Evolutionary conservation across 2,329 filamentous ascomycete species (phyloP).

Genomic region (Magnaporthales sp.): DNA sequence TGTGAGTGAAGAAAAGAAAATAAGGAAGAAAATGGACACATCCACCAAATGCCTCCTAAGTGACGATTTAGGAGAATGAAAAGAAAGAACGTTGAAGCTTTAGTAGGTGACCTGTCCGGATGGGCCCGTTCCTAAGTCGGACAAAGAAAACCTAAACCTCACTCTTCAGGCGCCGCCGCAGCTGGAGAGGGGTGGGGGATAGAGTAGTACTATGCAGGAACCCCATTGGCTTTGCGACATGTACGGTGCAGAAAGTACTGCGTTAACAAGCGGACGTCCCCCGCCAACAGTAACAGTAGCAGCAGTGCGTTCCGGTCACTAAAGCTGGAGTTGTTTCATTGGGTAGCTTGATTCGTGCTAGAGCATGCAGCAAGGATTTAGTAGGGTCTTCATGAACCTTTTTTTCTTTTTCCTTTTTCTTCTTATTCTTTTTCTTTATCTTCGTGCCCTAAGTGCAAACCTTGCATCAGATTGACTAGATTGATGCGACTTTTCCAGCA

Average conservation of each 20-base stretch:
- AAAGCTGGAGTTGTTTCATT: neutral
- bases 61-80: neutral
- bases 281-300: neutral
- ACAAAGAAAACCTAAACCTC: neutral
- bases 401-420: neutral
- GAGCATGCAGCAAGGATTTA: neutral
- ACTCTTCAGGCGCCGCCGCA: neutral
- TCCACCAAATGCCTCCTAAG: neutral
- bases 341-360: neutral
- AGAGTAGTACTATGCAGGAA: neutral
- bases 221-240: neutral
- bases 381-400: neutral
- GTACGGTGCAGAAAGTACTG: neutral
- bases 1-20: neutral
- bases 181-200: neutral
- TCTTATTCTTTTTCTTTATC: neutral
- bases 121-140: neutral
- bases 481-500: no score
- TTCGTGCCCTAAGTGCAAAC: neutral
- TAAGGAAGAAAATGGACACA: neutral
- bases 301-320: neutral
- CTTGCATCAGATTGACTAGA: neutral
- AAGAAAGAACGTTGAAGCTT: neutral
- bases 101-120: neutral
- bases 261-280: neutral